Conservation (phyloP, 2,329 filamentous ascomycete species). For the Penicillium palitans region DNA sequence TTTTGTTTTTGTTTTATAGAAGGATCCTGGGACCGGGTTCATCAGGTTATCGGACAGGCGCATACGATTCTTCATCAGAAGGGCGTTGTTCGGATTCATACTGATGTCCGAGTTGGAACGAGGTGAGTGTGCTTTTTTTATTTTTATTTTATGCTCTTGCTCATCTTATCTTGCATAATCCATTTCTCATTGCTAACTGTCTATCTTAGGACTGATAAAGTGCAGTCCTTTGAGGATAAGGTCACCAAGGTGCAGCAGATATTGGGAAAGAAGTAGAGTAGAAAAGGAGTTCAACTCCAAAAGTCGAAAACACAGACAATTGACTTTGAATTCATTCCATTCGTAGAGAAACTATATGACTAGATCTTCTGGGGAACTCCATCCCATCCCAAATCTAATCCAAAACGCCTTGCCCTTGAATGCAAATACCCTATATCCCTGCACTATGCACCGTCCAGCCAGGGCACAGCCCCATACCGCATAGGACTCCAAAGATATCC, state of each 20-base stretch:
- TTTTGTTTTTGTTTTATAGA: constrained; percentile 56
- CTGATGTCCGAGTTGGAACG: constrained; percentile 81
- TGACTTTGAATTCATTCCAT: constrained; percentile 5
- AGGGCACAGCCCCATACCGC: neutral
- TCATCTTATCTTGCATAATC: constrained; percentile 8
- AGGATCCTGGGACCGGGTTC: constrained; percentile 86
- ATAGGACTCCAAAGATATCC: neutral
- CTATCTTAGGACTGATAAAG: constrained; percentile 72
- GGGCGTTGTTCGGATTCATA: constrained; percentile 81
- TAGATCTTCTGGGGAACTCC: neutral
- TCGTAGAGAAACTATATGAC: neutral
- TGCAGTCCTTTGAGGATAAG: constrained; percentile 78
- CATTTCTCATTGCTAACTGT: constrained; percentile 14
- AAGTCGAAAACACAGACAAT: neutral
- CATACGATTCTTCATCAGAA: constrained; percentile 74
- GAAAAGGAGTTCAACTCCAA: neutral
- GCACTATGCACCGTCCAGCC: neutral
- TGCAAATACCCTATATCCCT: neutral
- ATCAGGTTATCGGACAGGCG: constrained; percentile 80
- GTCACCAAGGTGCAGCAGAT: constrained; percentile 62
- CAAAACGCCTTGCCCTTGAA: neutral
- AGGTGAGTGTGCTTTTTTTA: constrained; percentile 53
- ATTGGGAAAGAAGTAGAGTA: constrained; percentile 37
- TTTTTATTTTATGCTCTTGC: neutral
- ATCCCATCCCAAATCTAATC: neutral